Evolutionary conservation across 805 yeast genomes (phyloP).

Genomic region (Saccharomycopsis fibuligera): DNA sequence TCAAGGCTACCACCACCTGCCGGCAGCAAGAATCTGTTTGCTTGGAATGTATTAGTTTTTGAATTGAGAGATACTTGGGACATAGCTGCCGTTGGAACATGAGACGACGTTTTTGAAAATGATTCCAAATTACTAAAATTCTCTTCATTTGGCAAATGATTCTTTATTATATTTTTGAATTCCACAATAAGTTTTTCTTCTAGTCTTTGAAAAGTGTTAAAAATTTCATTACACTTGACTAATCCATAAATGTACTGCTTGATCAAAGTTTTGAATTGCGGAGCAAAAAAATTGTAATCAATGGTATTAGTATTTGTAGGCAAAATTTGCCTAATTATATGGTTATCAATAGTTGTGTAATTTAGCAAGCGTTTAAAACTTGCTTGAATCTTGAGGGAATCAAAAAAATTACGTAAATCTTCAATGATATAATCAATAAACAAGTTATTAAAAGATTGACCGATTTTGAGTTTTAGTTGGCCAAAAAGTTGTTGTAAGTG

Average conservation of each 20-base stretch:
- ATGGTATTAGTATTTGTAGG: conserved; percentile 23
- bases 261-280: conserved; percentile 36
- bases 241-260: conserved; percentile 47
- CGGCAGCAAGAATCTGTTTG: background rate
- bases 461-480: conserved; percentile 55
- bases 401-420: conserved; percentile 58
- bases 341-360: conserved; percentile 25
- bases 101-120: background rate
- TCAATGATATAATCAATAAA: conserved; percentile 49
- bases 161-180: conserved; percentile 64
- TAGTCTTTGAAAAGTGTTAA: conserved; percentile 55
- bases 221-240: conserved; percentile 52
- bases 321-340: conserved; percentile 23
- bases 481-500: conserved; percentile 45
- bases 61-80: conserved; percentile 6
- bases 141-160: conserved; percentile 44
- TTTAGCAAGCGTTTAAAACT: conserved; percentile 27
- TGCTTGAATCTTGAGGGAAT: conserved; percentile 46
- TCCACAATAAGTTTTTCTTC: conserved; percentile 66
- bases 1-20: conserved; percentile 3
- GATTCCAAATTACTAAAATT: background rate
- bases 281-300: conserved; percentile 31
- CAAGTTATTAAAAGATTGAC: conserved; percentile 55
- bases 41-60: conserved; percentile 2
- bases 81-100: background rate